These are phyloP conservation scores for Lagerstroemia fauriei DNA, from an alignment of 441 rosid genomes.

Conservation along the genomic window DNA sequence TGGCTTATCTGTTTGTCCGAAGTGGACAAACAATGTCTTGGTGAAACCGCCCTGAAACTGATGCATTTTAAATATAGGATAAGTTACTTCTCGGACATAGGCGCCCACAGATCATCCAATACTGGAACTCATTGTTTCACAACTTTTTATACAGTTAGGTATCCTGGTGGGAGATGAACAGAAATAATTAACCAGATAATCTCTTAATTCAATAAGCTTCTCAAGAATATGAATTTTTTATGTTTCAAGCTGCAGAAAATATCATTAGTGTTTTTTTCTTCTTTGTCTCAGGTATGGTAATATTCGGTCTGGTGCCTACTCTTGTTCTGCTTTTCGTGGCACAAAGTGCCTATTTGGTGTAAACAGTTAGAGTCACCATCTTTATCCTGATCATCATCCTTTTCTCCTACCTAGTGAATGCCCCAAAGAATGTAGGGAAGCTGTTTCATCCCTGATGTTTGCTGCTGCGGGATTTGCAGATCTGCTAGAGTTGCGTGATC, in stretches of 20 bases:
- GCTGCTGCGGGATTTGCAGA: conserved; percentile 95
- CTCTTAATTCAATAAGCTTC: not conserved
- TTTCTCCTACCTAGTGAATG: conserved; percentile 59
- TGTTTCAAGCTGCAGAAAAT: not conserved
- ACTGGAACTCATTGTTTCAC: not conserved
- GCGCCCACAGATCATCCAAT: not conserved
- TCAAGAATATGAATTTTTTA: not conserved
- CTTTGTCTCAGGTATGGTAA: no score
- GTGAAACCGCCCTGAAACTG: not conserved
- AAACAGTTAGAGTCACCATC: not conserved
- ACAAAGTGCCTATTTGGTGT: not conserved
- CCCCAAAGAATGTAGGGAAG: conserved; percentile 83
- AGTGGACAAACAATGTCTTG: not conserved
- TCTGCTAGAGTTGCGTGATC: conserved; percentile 83
- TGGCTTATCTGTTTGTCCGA: not conserved
- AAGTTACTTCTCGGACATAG: not conserved
- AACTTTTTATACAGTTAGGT: not conserved
- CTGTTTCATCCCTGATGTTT: conserved; percentile 79
- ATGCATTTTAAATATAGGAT: not conserved
- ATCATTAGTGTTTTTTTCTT: not conserved
- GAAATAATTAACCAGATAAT: not conserved
- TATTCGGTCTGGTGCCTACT: not conserved
- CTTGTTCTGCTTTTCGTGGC: not conserved
- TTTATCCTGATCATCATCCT: not conserved
- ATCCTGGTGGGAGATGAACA: not conserved